These are phyloP conservation scores for Colletotrichum chlorophyti DNA, from an alignment of 2,329 filamentous ascomycete genomes.

Conservation along the genomic window DNA sequence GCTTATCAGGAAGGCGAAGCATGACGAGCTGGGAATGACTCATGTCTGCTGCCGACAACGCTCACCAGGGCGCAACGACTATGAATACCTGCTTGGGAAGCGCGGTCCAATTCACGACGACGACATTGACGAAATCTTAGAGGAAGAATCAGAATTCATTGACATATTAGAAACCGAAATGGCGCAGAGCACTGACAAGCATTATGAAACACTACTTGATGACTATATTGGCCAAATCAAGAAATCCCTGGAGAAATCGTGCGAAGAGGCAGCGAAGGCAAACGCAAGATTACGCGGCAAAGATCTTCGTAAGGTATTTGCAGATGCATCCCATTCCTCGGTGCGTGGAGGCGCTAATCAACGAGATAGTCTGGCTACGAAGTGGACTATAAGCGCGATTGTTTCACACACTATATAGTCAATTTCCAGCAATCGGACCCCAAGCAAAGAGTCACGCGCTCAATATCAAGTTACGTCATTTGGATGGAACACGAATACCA, in stretches of 20 bases:
- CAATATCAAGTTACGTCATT: neutral
- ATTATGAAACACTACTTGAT: neutral
- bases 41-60: conserved; percentile 1
- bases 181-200: neutral
- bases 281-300: accelerated
- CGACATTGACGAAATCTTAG: neutral
- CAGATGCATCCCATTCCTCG: neutral
- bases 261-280: neutral
- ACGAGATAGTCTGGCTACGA: neutral
- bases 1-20: neutral
- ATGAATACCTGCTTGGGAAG: accelerated
- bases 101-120: neutral
- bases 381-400: neutral
- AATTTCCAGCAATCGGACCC: accelerated
- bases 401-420: accelerated
- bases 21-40: conserved; percentile 1
- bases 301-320: neutral
- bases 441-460: neutral
- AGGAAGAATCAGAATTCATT: neutral
- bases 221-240: neutral
- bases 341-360: accelerated
- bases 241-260: neutral
- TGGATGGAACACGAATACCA: neutral
- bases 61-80: accelerated
- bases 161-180: neutral